Base-by-base conservation (phyloP, 2,329 filamentous ascomycete genomes). In the Ramularia endophylla region DNA sequence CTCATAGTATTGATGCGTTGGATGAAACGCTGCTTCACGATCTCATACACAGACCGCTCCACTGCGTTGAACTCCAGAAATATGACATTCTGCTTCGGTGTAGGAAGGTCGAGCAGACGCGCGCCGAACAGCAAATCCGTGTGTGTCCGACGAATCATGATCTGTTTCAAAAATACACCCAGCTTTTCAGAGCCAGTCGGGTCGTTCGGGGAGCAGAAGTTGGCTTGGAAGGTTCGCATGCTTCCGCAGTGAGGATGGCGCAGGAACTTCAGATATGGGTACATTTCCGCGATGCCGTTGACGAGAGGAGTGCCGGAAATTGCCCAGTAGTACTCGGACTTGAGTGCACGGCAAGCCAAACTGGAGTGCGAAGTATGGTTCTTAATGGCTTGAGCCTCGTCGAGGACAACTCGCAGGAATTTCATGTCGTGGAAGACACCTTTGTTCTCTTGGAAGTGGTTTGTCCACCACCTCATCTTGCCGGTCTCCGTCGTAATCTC, bases 321-420 rank as follows among this genome's bases (percentile, higher is more conserved):
- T 1, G 65, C 63, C 68, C 69, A 72, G 17, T 59, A 57, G 43
- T 68, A 61, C 0, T 55, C 36, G 0, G 64, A 62, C 36, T 60
- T 60, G 2, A 72, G 46, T 1, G 57, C 63, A 2, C 66, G 64
- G 44, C 69, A 73, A 3, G 71, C 71, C 27, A 71, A 55, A 1
- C 65, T 69, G 0, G 68, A 73, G 3, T 60, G 56, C 1, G 56
- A 51, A 0, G 41, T 41, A 5, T 67, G 58, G 20, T 77, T 79
- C 77, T 97, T 97, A 79, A 98, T 97, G 51, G 89, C 89, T 62
- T 97, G 92, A 1, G 92, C 92, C 66, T 98, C 90, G 56, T 98
- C 90, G 20, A 97, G 78, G 63, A 98, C 66, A 3, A 81, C 45
- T 1, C 78, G 61, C 29, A 73, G 68, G 63, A 69, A 78, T 0